Evolutionary conservation across 331 rosid genomes (phyloP), one percentile per base, ranked within the genome.

Genomic region (Arachis monticola): DNA sequence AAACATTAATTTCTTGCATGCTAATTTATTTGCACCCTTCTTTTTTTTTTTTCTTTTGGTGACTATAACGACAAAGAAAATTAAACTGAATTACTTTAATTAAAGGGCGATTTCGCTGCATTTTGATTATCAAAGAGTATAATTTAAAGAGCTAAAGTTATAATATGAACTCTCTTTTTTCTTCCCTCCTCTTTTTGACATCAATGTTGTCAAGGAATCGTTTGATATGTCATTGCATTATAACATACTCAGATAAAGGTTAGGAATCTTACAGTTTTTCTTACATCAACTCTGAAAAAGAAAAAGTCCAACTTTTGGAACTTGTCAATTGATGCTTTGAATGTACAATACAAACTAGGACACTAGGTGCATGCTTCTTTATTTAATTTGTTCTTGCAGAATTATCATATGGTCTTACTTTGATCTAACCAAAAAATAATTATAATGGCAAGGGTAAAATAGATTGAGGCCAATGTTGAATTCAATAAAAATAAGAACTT

Each of bases 211-310:
- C 69, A 1, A 47, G 68, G 80, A 72, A 64, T 56, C 78, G 52
- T 79, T 79, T 64, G 56, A 72, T 53, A 53, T 72, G 69, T 59
- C 74, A 47, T 56, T 8, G 57, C 67, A 52, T 40, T 78, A 61
- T 41, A 69, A 51, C 46, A 53, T 53, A 53, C 60, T 53, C 60
- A 32, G 17, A 64, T 55, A 75, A 44, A 53, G 66, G 38, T 64
- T 14, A 35, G 61, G 73, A 71, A 71, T 71, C 73, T 44, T 10
- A 8, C 58, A 64, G 59, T 55, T 56, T 63, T 60, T 62, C 66
- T 44, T 78, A 53, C 68, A 44, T 71, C 77, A 45, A 78, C 50
- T 45, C 32, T 71, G 64, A 30, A 53, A 64, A 78, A 45, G 38
- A 32, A 61, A 56, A 78, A 10, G 55, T 2, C 41, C 41, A 17